Evolutionary conservation across 2,329 filamentous ascomycete species (phyloP).

Genomic region (Rachicladosporium sp.): DNA sequence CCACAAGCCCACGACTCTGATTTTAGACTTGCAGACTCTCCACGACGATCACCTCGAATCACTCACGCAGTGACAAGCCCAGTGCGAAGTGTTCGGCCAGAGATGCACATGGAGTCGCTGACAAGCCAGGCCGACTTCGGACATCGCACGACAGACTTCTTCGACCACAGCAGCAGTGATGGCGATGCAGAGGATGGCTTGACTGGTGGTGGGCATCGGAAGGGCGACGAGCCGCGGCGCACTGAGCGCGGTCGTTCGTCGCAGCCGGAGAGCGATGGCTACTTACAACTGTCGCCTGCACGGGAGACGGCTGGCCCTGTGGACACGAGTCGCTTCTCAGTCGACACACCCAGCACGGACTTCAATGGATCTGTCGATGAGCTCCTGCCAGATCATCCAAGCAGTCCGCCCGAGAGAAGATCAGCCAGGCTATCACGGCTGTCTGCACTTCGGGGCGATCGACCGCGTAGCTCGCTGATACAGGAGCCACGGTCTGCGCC

Average conservation of each 20-base stretch:
- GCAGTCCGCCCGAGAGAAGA: constrained; percentile 7
- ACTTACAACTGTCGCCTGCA: constrained; percentile 15
- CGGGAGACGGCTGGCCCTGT: constrained; percentile 4
- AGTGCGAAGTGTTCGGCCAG: constrained; percentile 23
- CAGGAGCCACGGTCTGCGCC: background rate
- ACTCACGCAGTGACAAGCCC: constrained; percentile 21
- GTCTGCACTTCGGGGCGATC: background rate
- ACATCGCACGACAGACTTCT: constrained; percentile 22
- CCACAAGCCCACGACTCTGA: background rate
- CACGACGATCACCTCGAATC: constrained; percentile 21
- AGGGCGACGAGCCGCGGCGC: constrained; percentile 5
- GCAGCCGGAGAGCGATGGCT: constrained; percentile 10
- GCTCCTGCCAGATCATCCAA: constrained; percentile 8
- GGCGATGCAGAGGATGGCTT: constrained; percentile 1
- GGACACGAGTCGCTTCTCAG: too few relatives aligned
- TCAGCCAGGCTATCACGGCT: constrained; percentile 7
- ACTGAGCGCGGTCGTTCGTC: constrained; percentile 3
- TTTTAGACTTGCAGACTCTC: constrained; percentile 20
- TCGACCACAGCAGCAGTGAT: constrained; percentile 19
- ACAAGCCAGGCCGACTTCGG: constrained; percentile 6
- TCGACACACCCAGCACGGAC: constrained; percentile 12
- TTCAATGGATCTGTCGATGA: constrained; percentile 20
- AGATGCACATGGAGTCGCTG: constrained; percentile 12
- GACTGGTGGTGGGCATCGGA: background rate
- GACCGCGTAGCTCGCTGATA: constrained; percentile 2